A percentile compares a stretch with the other conserved stretches of the same genome.
These are phyloP conservation scores for Auriscalpium microsporum DNA, from an alignment of 768 basidiomycete genomes.

Conservation along the genomic window DNA sequence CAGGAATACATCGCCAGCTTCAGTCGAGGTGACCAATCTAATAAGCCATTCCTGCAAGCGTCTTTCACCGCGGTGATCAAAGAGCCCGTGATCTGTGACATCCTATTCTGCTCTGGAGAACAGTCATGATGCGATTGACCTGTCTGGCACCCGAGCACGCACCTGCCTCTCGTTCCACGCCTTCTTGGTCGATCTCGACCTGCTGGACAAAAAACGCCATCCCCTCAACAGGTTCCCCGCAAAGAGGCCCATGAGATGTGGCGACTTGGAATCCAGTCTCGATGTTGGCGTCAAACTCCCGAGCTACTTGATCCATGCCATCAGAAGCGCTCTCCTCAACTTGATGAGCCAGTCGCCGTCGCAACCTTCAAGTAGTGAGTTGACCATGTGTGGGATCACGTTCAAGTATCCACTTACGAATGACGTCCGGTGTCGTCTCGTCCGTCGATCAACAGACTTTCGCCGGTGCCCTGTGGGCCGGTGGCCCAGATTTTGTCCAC, in stretches of 20 bases:
- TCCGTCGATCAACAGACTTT: slow-evolving; percentile 78
- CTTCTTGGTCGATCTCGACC: slow-evolving; percentile 52
- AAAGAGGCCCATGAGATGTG: slow-evolving; percentile 88
- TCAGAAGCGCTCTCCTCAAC: slow-evolving; percentile 2
- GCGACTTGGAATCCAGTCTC: slow-evolving; percentile 96
- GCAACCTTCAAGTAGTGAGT: too few species aligned
- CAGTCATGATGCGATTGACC: slow-evolving; percentile 7
- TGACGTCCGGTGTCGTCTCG: slow-evolving; percentile 37
- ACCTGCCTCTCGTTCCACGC: slow-evolving; percentile 62
- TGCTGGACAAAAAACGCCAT: slow-evolving; percentile 85
- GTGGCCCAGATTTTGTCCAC: slow-evolving; percentile 80
- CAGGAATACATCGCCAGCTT: slow-evolving; percentile 99
- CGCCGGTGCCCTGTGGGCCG: slow-evolving; percentile 81
- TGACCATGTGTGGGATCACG: too few species aligned
- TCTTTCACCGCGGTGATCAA: slow-evolving; percentile 85
- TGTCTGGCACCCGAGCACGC: slow-evolving; percentile 18
- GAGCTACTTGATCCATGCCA: slow-evolving; percentile 13
- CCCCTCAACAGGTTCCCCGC: slow-evolving; percentile 91
- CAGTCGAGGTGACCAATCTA: slow-evolving; percentile 97
- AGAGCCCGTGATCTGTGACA: slow-evolving; percentile 84
- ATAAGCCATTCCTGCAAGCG: slow-evolving; percentile 77
- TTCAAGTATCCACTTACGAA: slow-evolving; percentile 41
- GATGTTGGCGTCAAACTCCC: slow-evolving; percentile 75
- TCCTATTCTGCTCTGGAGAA: slow-evolving; percentile 59
- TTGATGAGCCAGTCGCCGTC: too few species aligned